Conservation (phyloP, 805 yeast species). For the Yueomyces sp. region DNA sequence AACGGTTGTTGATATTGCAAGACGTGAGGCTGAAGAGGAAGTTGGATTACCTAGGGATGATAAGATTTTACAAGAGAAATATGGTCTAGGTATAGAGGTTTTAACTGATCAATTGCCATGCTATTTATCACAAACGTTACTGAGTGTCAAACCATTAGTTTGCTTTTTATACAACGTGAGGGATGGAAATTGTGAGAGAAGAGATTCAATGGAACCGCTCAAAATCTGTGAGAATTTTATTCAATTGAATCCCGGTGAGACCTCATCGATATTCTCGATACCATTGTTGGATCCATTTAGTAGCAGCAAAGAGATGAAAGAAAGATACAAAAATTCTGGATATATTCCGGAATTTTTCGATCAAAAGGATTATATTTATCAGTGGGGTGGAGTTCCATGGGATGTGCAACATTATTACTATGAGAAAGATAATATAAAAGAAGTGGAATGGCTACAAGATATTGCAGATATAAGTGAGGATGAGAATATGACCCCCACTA, state of each 20-base stretch:
- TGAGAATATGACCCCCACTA: not conserved
- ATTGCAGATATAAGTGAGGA: conserved; percentile 35
- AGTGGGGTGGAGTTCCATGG: conserved; percentile 70
- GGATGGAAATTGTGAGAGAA: conserved; percentile 7
- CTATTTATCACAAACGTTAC: conserved; percentile 66
- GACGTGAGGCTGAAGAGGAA: conserved; percentile 81
- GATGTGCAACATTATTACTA: conserved; percentile 47
- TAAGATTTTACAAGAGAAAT: conserved; percentile 27
- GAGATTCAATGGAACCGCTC: conserved; percentile 12
- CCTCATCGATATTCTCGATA: conserved; percentile 54
- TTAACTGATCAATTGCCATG: conserved; percentile 52
- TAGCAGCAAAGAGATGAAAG: not conserved
- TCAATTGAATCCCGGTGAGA: conserved; percentile 62
- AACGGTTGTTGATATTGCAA: conserved; percentile 55
- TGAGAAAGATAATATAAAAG: conserved; percentile 39
- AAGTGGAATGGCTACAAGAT: conserved; percentile 50
- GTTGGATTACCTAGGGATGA: conserved; percentile 55
- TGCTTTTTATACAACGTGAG: conserved; percentile 38
- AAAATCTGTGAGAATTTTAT: conserved; percentile 24
- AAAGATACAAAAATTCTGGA: not conserved
- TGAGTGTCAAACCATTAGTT: conserved; percentile 73
- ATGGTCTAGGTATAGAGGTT: conserved; percentile 47
- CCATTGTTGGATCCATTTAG: conserved; percentile 39
- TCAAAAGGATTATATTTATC: conserved; percentile 24
- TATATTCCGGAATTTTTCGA: conserved; percentile 22